phyloP scores from a whole-genome alignment of 768 basidiomycete species.

The Tubosaeta sp. region DNA sequence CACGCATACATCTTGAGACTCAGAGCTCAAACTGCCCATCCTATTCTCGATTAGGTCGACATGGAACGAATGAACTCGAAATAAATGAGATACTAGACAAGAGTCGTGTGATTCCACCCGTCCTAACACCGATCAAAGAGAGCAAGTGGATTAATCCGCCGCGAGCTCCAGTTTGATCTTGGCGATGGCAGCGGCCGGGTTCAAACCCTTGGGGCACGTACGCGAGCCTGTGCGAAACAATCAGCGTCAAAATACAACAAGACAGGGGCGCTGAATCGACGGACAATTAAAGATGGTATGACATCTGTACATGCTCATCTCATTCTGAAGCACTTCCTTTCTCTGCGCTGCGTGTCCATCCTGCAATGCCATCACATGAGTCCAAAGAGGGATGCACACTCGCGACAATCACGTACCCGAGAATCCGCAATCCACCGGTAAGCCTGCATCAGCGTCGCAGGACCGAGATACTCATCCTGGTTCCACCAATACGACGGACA shows the following conservation, averaged over 20 bases:
- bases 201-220: conserved; percentile 97
- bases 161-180: conserved; percentile 92
- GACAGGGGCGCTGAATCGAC: conserved; percentile 15
- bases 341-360: conserved; percentile 76
- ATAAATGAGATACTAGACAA: background rate
- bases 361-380: conserved; percentile 31
- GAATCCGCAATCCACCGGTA: conserved; percentile 99
- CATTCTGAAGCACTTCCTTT: conserved; percentile 91
- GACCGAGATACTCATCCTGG: conserved; percentile 96
- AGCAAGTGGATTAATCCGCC: conserved; percentile 44
- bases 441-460: conserved; percentile 93
- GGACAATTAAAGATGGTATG: conserved; percentile 97
- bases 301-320: conserved; percentile 94
- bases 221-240: conserved; percentile 55
- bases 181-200: conserved; percentile 88
- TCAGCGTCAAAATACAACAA: background rate
- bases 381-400: background rate
- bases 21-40: background rate
- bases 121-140: background rate
- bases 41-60: background rate
- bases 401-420: conserved; percentile 49
- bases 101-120: background rate
- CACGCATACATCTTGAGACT: background rate
- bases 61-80: background rate
- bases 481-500: conserved; percentile 99